A percentile compares a stretch with the other conserved stretches of the same genome.
Conservation (phyloP, 306 rosid genomes). For the Lathyrus oleraceus region DNA sequence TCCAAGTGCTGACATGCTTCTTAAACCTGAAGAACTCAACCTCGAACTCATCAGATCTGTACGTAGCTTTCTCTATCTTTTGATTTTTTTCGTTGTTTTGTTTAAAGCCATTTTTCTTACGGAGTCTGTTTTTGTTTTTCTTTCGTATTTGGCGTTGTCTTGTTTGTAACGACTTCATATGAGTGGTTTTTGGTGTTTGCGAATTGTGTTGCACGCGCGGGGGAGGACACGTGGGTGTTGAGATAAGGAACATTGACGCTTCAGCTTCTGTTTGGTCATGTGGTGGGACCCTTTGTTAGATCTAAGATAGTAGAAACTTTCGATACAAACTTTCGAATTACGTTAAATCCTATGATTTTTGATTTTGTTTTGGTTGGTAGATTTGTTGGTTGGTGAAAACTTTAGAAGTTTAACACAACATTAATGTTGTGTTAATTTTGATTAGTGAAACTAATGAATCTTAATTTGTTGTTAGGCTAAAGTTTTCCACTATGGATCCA, state of each 20-base stretch:
- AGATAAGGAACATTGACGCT: conserved; percentile 26
- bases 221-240: not conserved
- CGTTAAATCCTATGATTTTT: not conserved
- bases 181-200: not conserved
- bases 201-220: conserved; percentile 23
- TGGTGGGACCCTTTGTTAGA: conserved; percentile 43
- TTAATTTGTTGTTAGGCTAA: conserved; percentile 55
- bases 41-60: conserved; percentile 86
- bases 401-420: no score
- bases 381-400: conserved; percentile 27
- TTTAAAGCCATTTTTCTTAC: not conserved
- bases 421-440: no score
- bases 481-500: conserved; percentile 86
- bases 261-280: not conserved
- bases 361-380: conserved; percentile 1
- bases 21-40: conserved; percentile 74
- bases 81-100: not conserved
- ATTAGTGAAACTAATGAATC: not conserved
- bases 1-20: conserved; percentile 95
- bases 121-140: not conserved
- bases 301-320: conserved; percentile 26
- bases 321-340: not conserved
- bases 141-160: not conserved
- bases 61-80: conserved; percentile 7
- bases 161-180: not conserved